A percentile compares a stretch with the other conserved stretches of the same genome.
Conservation (phyloP, 1,139 yeast genomes). For the Kurtzmaniella quercitrusa region DNA sequence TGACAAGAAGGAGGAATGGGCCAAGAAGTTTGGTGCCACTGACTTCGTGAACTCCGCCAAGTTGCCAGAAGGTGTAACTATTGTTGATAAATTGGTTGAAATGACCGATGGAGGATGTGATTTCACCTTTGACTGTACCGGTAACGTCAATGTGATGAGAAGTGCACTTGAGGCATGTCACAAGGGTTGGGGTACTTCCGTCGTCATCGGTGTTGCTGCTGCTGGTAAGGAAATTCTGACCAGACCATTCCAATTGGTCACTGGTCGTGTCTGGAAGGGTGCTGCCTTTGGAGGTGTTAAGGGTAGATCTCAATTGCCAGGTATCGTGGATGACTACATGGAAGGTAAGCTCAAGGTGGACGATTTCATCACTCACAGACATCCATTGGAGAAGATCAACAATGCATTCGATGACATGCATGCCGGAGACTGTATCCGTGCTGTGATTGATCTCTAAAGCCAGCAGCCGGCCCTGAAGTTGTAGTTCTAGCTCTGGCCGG, state of each 20-base stretch:
- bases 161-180: conserved; percentile 94
- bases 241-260: conserved; percentile 97
- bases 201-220: conserved; percentile 96
- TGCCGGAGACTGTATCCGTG: conserved; percentile 89
- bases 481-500: conserved; percentile 1
- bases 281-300: conserved; percentile 98
- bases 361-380: conserved; percentile 91
- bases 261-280: conserved; percentile 98
- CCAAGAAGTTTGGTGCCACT: conserved; percentile 88
- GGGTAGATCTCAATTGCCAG: conserved; percentile 95
- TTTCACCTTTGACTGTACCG: conserved; percentile 95
- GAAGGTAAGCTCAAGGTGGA: conserved; percentile 84
- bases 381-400: conserved; percentile 72
- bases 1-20: conserved; percentile 81
- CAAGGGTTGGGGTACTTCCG: conserved; percentile 97
- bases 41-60: conserved; percentile 84
- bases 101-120: conserved; percentile 97
- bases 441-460: conserved; percentile 58
- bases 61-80: conserved; percentile 66
- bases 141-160: conserved; percentile 93
- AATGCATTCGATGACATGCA: conserved; percentile 94
- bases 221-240: conserved; percentile 96
- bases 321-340: conserved; percentile 80
- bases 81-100: conserved; percentile 82
- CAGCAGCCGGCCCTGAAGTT: conserved; percentile 4